Base-by-base conservation (phyloP, 2,329 filamentous ascomycete genomes). In the Chaetomium olivaceum region DNA sequence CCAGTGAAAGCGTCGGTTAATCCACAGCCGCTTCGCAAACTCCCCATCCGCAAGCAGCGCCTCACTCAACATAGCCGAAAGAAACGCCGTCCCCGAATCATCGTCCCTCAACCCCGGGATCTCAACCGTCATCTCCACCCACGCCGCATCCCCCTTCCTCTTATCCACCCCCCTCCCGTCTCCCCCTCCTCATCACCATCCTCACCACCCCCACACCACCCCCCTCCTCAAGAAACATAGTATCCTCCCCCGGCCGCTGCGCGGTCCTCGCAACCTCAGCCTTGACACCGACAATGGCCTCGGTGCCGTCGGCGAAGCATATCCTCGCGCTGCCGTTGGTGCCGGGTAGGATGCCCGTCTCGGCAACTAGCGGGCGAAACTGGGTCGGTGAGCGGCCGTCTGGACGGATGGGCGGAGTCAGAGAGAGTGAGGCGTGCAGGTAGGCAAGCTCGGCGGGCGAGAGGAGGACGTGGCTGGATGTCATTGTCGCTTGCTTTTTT, bases 401-500 rank as follows among this genome's bases (percentile, higher is more conserved):
- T 25, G 94, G 91, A 27, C 95, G 93, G 76, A 98, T 90, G 23
- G 95, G 93, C 12, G 93, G 93, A 52, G 80, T 80, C 67, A 93
- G 89, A 8, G 88, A 85, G 74, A 99, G 92, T 6, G 94, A 93
- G 70, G 87, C 88, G 83, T 96, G 92, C 60, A 98, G 88, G 81
- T 97, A 99, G 73, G 93, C 93, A 74, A 99, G 91, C 81, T 99
- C 95, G 74, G 95, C 93, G 57, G 95, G 94, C 62, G 93, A 97
- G 78, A 98, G 89, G 72, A 92, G 89, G 74, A 88, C 86, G 79
- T 87, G 87, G 73, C 79, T 83, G 71, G 87, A 85, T 50, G 89
- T 83, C 86, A 92, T 90, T 21, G 19, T 51, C 36, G 50, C 39
- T 54, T 52, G 27, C 51, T 19, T 9, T 55, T n/a, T 52, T 59